Percentiles rank a stretch among this genome's conserved stretches.
phyloP scores from a whole-genome alignment of 352 stramenopile genomes.

The Globisporangium acanthophoron region DNA sequence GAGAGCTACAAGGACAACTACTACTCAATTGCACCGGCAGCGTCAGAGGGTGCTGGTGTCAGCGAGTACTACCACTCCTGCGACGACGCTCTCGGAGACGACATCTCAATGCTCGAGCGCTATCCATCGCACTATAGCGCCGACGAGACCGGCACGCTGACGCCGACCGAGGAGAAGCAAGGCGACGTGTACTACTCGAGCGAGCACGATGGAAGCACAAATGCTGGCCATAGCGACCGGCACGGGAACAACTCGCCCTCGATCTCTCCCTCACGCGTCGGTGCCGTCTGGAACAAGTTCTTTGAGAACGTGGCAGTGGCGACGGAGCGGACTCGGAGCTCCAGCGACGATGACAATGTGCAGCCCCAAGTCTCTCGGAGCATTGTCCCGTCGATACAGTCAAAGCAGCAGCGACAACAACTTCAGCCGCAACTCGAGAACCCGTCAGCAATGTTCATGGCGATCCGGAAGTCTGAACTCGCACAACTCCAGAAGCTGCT shows the following conservation, averaged over 20 bases:
- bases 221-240: not conserved
- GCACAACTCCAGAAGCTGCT: conserved; percentile 41
- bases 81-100: not conserved
- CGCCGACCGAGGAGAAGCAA: conserved; percentile 2
- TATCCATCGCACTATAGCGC: conserved; percentile 1
- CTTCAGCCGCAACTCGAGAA: not conserved
- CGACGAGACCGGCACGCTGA: conserved; percentile 1
- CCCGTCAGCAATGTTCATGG: conserved; percentile 33
- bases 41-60: too few relatives aligned
- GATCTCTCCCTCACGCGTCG: conserved; percentile 38
- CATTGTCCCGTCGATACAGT: not conserved
- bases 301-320: conserved; percentile 55
- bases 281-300: conserved; percentile 72
- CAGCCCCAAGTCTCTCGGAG: not conserved
- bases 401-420: not conserved
- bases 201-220: not conserved
- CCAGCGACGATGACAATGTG: not conserved
- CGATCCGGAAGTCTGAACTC: conserved; percentile 40
- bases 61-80: conserved; percentile 10
- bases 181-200: conserved; percentile 6
- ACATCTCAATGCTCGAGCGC: not conserved
- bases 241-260: not conserved
- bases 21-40: not conserved
- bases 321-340: conserved; percentile 1
- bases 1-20: conserved; percentile 14